Evolutionary conservation across 768 basidiomycete species (phyloP).

Genomic region (Rickenella mellea): DNA sequence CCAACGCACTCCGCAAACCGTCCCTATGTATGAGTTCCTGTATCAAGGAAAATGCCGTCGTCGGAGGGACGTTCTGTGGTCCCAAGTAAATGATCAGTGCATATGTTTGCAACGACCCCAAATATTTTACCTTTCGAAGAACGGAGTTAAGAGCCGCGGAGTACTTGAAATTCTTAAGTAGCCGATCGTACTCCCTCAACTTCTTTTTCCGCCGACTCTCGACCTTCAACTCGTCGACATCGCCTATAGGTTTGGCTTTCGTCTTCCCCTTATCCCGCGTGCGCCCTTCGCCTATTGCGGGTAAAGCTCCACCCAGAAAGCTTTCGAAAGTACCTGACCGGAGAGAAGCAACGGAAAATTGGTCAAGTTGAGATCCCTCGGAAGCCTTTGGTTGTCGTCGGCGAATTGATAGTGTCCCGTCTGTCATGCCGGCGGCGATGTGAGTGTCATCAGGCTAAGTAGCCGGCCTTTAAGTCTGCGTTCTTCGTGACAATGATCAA

Average conservation of each 20-base stretch:
- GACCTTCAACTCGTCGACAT: constrained; percentile 69
- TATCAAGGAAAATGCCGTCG: constrained; percentile 81
- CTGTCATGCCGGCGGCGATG: constrained; percentile 94
- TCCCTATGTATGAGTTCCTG: constrained; percentile 91
- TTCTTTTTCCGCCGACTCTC: constrained; percentile 61
- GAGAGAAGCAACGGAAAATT: constrained; percentile 28
- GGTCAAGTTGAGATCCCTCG: constrained; percentile 33
- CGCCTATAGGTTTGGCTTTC: constrained; percentile 42
- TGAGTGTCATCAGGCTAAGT: constrained; percentile 90
- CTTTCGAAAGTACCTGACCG: constrained; percentile 57
- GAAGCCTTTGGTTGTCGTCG: constrained; percentile 70
- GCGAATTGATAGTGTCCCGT: constrained; percentile 96
- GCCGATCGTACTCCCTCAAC: constrained; percentile 79
- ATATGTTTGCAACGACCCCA: background rate
- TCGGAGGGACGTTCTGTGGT: constrained; percentile 70
- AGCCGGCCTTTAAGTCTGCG: background rate
- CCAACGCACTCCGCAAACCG: constrained; percentile 75
- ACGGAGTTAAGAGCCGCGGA: constrained; percentile 91
- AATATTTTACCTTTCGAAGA: constrained; percentile 56
- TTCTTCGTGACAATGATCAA: background rate
- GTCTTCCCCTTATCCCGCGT: constrained; percentile 32
- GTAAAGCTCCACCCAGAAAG: constrained; percentile 47
- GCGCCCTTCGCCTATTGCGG: constrained; percentile 45
- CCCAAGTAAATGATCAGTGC: constrained; percentile 1
- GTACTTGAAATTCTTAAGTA: constrained; percentile 90